phyloP scores from a whole-genome alignment of 2,329 filamentous ascomycete species.

The Tympanopsis confertula region DNA sequence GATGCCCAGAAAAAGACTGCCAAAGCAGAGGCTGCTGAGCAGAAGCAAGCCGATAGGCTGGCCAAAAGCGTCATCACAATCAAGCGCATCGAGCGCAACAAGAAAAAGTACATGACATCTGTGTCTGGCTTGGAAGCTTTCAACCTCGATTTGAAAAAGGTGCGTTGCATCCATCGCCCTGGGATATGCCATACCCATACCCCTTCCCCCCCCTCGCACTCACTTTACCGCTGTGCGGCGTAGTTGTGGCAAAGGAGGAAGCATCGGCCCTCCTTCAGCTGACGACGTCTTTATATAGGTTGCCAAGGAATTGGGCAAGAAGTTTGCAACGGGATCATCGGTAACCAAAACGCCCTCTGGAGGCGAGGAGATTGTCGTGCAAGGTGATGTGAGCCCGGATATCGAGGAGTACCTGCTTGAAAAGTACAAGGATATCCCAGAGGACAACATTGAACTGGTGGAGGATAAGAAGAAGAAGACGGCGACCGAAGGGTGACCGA shows the following conservation, averaged over 20 bases:
- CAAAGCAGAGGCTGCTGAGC: slow-evolving; percentile 79
- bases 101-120: slow-evolving; percentile 91
- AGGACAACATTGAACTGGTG: slow-evolving; percentile 87
- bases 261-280: neutral
- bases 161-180: slow-evolving; percentile 8
- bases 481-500: slow-evolving; percentile 14
- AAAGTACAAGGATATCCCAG: slow-evolving; percentile 79
- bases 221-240: neutral
- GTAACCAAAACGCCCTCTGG: slow-evolving; percentile 81
- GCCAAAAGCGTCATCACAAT: slow-evolving; percentile 76
- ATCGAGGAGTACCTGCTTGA: slow-evolving; percentile 83
- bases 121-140: slow-evolving; percentile 86
- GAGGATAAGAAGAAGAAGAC: slow-evolving; percentile 95
- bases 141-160: slow-evolving; percentile 85
- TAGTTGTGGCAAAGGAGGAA: neutral
- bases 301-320: slow-evolving; percentile 94
- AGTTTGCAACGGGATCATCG: slow-evolving; percentile 86
- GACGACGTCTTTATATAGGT: slow-evolving; percentile 27
- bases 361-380: slow-evolving; percentile 92
- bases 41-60: slow-evolving; percentile 71
- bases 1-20: slow-evolving; percentile 94
- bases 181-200: neutral
- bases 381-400: slow-evolving; percentile 92
- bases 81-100: slow-evolving; percentile 95
- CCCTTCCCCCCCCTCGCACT: neutral